phyloP scores from a whole-genome alignment of 2,329 filamentous ascomycete genomes.

The Monilinia vaccinii-corymbosi region DNA sequence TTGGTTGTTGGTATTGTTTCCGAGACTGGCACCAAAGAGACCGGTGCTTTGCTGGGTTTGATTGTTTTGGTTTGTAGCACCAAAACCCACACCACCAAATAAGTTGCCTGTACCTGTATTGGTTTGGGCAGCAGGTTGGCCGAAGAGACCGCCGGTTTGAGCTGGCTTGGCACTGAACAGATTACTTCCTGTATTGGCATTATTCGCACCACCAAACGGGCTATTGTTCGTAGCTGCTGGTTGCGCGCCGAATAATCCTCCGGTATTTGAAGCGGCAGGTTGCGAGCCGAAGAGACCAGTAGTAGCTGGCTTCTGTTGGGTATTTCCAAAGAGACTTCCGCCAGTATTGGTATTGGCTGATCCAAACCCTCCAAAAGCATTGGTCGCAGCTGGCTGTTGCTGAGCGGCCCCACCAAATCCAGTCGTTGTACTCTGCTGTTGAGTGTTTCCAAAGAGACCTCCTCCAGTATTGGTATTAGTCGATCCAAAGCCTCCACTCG shows the following conservation, averaged over 20 bases:
- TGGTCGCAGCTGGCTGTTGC: slow-evolving; percentile 32
- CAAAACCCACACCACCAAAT: slow-evolving; percentile 15
- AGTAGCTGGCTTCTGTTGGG: slow-evolving; percentile 32
- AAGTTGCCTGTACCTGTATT: slow-evolving; percentile 23
- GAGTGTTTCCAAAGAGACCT: slow-evolving; percentile 33
- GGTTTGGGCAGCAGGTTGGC: slow-evolving; percentile 30
- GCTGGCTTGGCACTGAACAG: slow-evolving; percentile 33
- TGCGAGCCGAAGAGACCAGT: slow-evolving; percentile 35
- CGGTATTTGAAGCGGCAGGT: slow-evolving; percentile 27
- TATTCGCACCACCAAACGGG: slow-evolving; percentile 19
- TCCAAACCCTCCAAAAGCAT: slow-evolving; percentile 30
- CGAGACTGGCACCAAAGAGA: slow-evolving; percentile 38
- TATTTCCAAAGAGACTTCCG: slow-evolving; percentile 30
- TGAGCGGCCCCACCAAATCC: slow-evolving; percentile 32
- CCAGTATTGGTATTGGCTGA: slow-evolving; percentile 26
- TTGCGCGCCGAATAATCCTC: slow-evolving; percentile 31
- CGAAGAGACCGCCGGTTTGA: slow-evolving; percentile 35
- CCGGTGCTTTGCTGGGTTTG: slow-evolving; percentile 35
- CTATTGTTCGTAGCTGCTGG: slow-evolving; percentile 18
- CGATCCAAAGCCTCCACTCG: slow-evolving; percentile 21
- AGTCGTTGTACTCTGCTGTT: slow-evolving; percentile 25
- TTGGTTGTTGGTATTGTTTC: slow-evolving; percentile 39
- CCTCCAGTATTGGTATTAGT: slow-evolving; percentile 13
- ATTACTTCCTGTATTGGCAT: slow-evolving; percentile 27
- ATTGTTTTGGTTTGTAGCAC: slow-evolving; percentile 32